A percentile compares a stretch with the other conserved stretches of the same genome.
Evolutionary conservation across 2,329 filamentous ascomycete species (phyloP).

Genomic region (Metarhizium album): DNA sequence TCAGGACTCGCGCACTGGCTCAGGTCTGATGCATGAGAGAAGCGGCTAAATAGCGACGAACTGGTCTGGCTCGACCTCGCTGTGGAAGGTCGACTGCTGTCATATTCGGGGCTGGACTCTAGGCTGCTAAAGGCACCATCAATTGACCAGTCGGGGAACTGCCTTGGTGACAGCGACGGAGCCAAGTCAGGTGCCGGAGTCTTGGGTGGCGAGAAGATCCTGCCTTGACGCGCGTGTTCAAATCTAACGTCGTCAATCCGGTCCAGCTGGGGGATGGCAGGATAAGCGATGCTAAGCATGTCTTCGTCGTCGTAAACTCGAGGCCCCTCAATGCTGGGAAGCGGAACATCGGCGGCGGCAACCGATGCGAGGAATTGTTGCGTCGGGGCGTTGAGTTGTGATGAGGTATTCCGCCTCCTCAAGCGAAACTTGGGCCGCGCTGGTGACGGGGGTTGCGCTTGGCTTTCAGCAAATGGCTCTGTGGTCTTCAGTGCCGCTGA

Average conservation of each 20-base stretch:
- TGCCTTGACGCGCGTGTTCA: slow-evolving; percentile 22
- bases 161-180: slow-evolving; percentile 32
- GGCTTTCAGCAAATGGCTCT: slow-evolving; percentile 32
- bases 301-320: slow-evolving; percentile 31
- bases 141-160: slow-evolving; percentile 49
- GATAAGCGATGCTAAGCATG: slow-evolving; percentile 27
- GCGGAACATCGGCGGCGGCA: slow-evolving; percentile 51
- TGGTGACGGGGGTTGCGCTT: slow-evolving; percentile 34
- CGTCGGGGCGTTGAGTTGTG: slow-evolving; percentile 45
- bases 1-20: slow-evolving; percentile 41
- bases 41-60: slow-evolving; percentile 44
- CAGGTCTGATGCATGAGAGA: slow-evolving; percentile 44
- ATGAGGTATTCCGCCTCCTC: slow-evolving; percentile 40
- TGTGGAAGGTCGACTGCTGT: slow-evolving; percentile 49
- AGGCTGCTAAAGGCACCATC: slow-evolving; percentile 46
- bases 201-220: slow-evolving; percentile 44
- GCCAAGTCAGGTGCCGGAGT: slow-evolving; percentile 42
- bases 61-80: slow-evolving; percentile 49
- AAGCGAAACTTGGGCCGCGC: slow-evolving; percentile 43
- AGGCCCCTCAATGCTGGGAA: slow-evolving; percentile 53
- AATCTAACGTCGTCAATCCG: slow-evolving; percentile 22
- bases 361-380: slow-evolving; percentile 58
- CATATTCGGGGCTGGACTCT: slow-evolving; percentile 48
- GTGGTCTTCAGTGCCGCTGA: slow-evolving; percentile 37
- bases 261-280: slow-evolving; percentile 22